phyloP scores from a whole-genome alignment of 306 rosid genomes.

The Mimosa pudica region DNA sequence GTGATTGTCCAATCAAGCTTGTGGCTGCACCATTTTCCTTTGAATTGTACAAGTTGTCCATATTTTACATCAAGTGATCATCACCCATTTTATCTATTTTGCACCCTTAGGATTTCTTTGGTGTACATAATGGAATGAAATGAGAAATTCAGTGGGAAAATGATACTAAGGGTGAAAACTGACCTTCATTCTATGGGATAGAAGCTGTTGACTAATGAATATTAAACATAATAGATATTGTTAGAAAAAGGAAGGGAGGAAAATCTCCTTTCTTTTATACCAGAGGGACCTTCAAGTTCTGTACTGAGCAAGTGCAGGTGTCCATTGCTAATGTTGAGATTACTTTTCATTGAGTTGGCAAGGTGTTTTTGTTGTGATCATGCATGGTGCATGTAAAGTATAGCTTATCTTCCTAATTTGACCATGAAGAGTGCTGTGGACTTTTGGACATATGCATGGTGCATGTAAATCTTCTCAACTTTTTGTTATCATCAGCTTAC shows the following conservation, averaged over 20 bases:
- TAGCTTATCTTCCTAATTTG: background rate
- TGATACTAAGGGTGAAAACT: background rate
- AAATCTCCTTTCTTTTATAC: background rate
- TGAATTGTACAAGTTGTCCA: background rate
- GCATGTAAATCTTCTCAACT: background rate
- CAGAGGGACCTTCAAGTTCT: background rate
- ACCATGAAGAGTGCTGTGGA: background rate
- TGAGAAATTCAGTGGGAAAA: background rate
- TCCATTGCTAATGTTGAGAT: background rate
- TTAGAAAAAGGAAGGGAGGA: background rate
- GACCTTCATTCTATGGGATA: background rate
- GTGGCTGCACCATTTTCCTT: conserved; percentile 23
- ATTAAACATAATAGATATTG: background rate
- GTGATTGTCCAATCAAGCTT: conserved; percentile 16
- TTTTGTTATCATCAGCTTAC: background rate
- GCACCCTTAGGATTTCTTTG: background rate
- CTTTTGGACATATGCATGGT: background rate
- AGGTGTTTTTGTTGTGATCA: background rate
- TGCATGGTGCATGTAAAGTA: too few relatives aligned
- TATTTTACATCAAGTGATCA: background rate
- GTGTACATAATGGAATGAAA: background rate
- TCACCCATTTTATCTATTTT: background rate
- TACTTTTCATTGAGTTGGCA: conserved; percentile 14
- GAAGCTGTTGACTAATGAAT: background rate
- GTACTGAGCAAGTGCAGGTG: background rate